Base-by-base conservation (phyloP, 169 alveolate genomes). In the Toxoplasma gondii region DNA sequence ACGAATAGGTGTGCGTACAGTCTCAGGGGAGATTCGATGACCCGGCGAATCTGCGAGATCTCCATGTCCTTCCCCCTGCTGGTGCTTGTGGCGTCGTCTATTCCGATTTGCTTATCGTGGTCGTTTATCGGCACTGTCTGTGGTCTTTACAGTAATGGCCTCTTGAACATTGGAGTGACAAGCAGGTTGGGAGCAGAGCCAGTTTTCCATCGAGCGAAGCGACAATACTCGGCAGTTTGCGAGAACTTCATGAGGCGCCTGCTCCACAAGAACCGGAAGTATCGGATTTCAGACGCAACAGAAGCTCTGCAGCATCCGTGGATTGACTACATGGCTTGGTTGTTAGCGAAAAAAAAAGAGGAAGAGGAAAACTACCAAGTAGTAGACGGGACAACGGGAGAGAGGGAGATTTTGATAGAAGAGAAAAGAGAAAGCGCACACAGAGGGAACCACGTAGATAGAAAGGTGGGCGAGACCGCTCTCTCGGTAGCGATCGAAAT, bases 221-320 rank as follows among this genome's bases (percentile, higher is more conserved):
- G 64, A 36, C n/a, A 45, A 4, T 87, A 87, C 92, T 87, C 92
- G n/a, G 43, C 27, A 9, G 44, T 87, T 2, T 87, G 92, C 49
- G 92, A 87, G 78, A 53, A 87, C 80, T 54, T 87, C 49, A 87
- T 87, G 92, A 22, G 92, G 34, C 54, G 64, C n/a, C 74, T 87
- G 19, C 92, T 87, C 81, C 12, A 36, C 92, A 31, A 36, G 16
- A 53, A 53, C 49, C 27, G 53, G 78, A 45, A 34, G 45, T n/a
- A 87, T 27, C 70, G 92, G n/a, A 10, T 49, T 53, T 27, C 7
- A 16, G 44, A 34, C 19, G 92, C 92, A 19, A 44, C 81, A 10
- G 92, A 87, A n/a, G 92, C 80, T 4, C 53, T 87, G 7, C 80
- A 24, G 43, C 92, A 87, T 45, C 92, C 92, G 54, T 87, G 92